These are phyloP conservation scores for Steccherinum ochraceum DNA, from an alignment of 768 basidiomycete genomes.

Conservation along the genomic window DNA sequence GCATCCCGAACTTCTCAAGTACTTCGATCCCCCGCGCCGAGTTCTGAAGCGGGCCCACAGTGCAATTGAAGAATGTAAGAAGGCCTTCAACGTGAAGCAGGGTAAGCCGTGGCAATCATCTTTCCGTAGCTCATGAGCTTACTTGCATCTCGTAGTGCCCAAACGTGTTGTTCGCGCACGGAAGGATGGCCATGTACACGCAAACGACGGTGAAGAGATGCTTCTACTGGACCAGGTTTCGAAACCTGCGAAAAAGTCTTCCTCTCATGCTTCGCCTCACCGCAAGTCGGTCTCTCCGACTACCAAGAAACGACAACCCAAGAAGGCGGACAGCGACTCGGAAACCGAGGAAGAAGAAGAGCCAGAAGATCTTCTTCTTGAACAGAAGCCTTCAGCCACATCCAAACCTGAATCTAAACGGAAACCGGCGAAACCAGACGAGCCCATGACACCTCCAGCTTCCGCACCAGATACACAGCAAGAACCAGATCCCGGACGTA, in stretches of 20 bases:
- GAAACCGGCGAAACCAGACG: constrained; percentile 35
- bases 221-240: constrained; percentile 49
- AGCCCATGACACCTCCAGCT: constrained; percentile 43
- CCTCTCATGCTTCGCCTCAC: constrained; percentile 12
- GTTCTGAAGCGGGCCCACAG: constrained; percentile 55
- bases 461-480: constrained; percentile 14
- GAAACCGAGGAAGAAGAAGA: constrained; percentile 44
- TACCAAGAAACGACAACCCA: constrained; percentile 5
- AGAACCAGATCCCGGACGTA: constrained; percentile 37
- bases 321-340: constrained; percentile 41
- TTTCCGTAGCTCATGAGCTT: background rate
- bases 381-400: constrained; percentile 6
- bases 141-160: constrained; percentile 37
- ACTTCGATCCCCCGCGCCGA: constrained; percentile 70
- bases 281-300: constrained; percentile 22
- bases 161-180: constrained; percentile 51
- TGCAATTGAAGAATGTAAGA: constrained; percentile 55
- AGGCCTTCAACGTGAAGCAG: constrained; percentile 70
- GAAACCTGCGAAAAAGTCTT: constrained; percentile 9
- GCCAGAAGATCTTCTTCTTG: constrained; percentile 24
- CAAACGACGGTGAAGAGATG: constrained; percentile 56
- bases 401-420: constrained; percentile 9
- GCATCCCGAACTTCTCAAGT: constrained; percentile 79
- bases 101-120: constrained; percentile 35
- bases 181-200: constrained; percentile 59